Base-by-base conservation (phyloP, 495 filamentous ascomycete genomes). In the Aspergillus steynii region DNA sequence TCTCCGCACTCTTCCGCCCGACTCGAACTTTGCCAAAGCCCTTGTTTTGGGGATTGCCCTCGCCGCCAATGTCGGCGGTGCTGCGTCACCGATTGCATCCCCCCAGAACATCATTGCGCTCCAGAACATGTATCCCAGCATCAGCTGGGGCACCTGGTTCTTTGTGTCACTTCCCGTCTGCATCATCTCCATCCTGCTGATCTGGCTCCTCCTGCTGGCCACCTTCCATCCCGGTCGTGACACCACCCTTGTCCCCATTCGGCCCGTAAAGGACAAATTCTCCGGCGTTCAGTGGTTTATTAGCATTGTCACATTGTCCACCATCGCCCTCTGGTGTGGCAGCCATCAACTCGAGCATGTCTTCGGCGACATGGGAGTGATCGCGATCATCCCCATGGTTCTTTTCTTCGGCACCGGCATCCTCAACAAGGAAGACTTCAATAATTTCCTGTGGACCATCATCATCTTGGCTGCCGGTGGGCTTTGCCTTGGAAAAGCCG, bases 391-490 rank as follows among this genome's bases (percentile, higher is more conserved):
- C 61, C 95, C 95, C 7, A 86, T 99, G 47, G 90, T 95, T 45
- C 78, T 96, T 37, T 99, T 99, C 83, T 99, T 98, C 69, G 95
- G 95, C 57, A 91, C 93, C 10, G 95, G 95, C 45, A 96, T 99
- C 69, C 84, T 99, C 12, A 99, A 93, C 29, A 99, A 99, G 73
- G 95, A 98, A 76, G 95, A 99, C 72, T 99, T 99, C 71, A 99
- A 99, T 80, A 99, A 99, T 70, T 99, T 99, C 77, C 88, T 97
- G 34, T 99, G 95, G 95, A 99, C 95, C 29, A 98, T 99, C 75
- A 98, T 99, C 78, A 97, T 99, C 67, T 87, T 99, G 25, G 95
- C 95, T 0, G 95, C 96, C 15, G 95, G 95, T 47, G 95, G 95
- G 2, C 78, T 99, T 10, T 90, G 93, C 4, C 87, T 99, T 1